Conservation (phyloP, 352 stramenopile genomes). For the Pythium dissotocum region DNA sequence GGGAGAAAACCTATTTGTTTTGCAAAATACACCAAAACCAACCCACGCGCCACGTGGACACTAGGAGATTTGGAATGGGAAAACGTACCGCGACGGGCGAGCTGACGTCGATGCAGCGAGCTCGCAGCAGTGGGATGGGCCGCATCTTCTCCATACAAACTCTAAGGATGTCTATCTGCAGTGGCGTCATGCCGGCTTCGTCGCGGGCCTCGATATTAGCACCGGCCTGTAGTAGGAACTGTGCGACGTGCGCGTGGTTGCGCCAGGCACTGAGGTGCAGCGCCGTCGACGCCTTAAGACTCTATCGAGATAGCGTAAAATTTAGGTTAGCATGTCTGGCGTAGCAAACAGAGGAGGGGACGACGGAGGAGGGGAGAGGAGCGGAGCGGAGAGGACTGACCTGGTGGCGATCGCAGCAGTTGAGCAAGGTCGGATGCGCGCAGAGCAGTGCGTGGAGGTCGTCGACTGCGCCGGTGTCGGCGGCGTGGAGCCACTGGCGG, state of each 20-base stretch:
- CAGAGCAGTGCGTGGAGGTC: slow-evolving; percentile 23
- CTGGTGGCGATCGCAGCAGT: slow-evolving; percentile 27
- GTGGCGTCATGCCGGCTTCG: slow-evolving; percentile 40
- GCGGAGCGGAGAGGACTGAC: slow-evolving; percentile 5
- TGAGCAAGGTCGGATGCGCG: slow-evolving; percentile 29
- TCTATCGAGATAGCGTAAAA: slow-evolving; percentile 20
- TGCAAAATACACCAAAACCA: too few species aligned
- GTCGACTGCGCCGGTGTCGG: slow-evolving; percentile 23
- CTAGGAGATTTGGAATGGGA: too few species aligned
- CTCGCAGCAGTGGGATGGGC: slow-evolving; percentile 36
- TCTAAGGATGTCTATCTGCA: slow-evolving; percentile 48
- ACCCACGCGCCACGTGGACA: too few species aligned
- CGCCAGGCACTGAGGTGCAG: slow-evolving; percentile 42
- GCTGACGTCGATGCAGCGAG: slow-evolving; percentile 38
- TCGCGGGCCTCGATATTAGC: slow-evolving; percentile 40
- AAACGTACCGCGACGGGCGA: slow-evolving; percentile 38
- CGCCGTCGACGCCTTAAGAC: slow-evolving; percentile 31
- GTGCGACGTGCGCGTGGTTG: slow-evolving; percentile 26
- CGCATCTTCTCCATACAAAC: slow-evolving; percentile 51
- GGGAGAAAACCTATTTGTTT: too few species aligned
- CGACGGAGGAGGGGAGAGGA: too few species aligned
- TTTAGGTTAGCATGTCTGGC: neutral
- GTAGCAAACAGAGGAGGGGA: slow-evolving; percentile 3
- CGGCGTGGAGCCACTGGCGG: slow-evolving; percentile 27
- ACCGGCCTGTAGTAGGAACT: slow-evolving; percentile 34